phyloP scores from a whole-genome alignment of 495 filamentous ascomycete genomes.

The Glutinoglossum americanum region DNA sequence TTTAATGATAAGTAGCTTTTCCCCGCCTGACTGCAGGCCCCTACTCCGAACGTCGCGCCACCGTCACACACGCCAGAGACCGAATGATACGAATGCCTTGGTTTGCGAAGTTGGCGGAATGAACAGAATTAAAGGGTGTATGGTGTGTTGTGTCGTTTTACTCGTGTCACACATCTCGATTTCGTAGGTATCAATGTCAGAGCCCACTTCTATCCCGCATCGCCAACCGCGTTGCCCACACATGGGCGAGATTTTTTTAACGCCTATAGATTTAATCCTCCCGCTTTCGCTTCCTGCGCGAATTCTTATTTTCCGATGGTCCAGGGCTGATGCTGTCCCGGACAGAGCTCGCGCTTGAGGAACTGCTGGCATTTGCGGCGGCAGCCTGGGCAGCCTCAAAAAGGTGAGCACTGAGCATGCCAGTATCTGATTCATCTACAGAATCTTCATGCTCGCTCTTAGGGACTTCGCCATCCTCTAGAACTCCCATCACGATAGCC shows the following conservation, averaged over 20 bases:
- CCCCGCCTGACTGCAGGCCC: background rate
- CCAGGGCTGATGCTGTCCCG: slow-evolving; percentile 26
- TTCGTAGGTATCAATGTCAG: slow-evolving; percentile 2
- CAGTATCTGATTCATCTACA: slow-evolving; percentile 35
- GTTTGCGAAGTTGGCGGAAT: background rate
- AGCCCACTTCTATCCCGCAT: background rate
- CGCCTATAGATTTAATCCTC: slow-evolving; percentile 13
- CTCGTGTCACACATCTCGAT: background rate
- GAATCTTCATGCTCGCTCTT: slow-evolving; percentile 20
- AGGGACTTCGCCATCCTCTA: slow-evolving; percentile 41
- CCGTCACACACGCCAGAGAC: background rate
- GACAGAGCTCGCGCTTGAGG: slow-evolving; percentile 27
- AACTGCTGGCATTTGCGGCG: slow-evolving; percentile 28
- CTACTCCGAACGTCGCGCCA: background rate
- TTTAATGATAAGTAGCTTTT: slow-evolving; percentile 1
- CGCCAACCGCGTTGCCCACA: background rate
- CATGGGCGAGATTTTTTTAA: background rate
- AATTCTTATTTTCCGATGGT: slow-evolving; percentile 25
- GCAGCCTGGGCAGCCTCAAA: slow-evolving; percentile 53
- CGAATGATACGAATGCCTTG: background rate
- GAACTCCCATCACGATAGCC: slow-evolving; percentile 70
- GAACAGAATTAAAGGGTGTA: background rate
- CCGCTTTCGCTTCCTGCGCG: slow-evolving; percentile 63
- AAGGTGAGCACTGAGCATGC: slow-evolving; percentile 43
- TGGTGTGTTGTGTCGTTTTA: background rate